Evolutionary conservation across 2,329 filamentous ascomycete genomes (phyloP).

Genomic region (Curvularia lunata): DNA sequence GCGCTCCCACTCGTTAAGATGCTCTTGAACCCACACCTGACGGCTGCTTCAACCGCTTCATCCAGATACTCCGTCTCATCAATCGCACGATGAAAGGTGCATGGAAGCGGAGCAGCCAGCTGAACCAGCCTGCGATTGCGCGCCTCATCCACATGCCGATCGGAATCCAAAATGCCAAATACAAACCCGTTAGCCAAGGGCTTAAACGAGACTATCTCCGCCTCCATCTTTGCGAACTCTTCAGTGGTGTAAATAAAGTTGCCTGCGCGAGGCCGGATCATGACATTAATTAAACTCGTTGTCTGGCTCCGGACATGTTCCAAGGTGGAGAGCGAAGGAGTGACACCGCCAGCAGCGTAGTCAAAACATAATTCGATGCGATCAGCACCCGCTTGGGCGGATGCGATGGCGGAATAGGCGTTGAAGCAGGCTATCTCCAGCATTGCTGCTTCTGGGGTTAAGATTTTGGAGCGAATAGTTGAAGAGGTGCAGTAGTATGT

Average conservation of each 20-base stretch:
- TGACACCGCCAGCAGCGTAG: constrained; percentile 52
- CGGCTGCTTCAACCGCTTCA: constrained; percentile 47
- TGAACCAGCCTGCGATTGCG: constrained; percentile 53
- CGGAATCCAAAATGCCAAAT: constrained; percentile 55
- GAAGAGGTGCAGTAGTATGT: not conserved
- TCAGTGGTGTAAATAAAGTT: constrained; percentile 53
- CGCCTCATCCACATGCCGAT: constrained; percentile 49
- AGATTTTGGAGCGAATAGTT: not conserved
- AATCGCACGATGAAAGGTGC: constrained; percentile 63
- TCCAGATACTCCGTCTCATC: constrained; percentile 50
- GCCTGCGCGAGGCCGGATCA: constrained; percentile 60
- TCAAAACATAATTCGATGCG: constrained; percentile 60
- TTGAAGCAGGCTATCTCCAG: constrained; percentile 61
- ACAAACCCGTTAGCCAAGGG: constrained; percentile 57
- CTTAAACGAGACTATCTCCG: constrained; percentile 48
- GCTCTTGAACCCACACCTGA: constrained; percentile 53
- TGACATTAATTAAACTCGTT: constrained; percentile 56
- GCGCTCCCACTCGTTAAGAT: constrained; percentile 59
- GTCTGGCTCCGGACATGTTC: constrained; percentile 31
- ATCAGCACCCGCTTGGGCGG: constrained; percentile 53
- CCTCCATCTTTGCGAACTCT: constrained; percentile 56
- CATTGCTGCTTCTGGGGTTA: constrained; percentile 22
- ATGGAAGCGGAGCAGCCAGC: constrained; percentile 52
- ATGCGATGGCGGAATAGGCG: constrained; percentile 51
- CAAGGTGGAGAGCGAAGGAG: constrained; percentile 45